Conservation (phyloP, 805 yeast genomes). For the Myxozyma kluyveri region DNA sequence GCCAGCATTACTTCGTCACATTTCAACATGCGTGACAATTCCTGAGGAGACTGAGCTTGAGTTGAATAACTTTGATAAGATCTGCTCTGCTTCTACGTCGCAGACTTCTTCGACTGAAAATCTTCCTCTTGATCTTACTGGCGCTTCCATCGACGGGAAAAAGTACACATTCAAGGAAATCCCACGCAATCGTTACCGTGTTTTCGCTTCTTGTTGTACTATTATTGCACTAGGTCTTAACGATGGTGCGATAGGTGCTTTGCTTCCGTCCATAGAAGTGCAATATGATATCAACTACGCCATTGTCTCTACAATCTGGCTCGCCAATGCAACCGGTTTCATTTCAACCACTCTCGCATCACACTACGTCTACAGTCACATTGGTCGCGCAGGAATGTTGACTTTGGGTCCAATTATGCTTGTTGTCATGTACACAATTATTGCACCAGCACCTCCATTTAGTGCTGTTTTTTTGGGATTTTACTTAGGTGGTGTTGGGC, state of each 20-base stretch:
- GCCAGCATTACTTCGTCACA: too few relatives aligned
- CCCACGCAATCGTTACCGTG: too few relatives aligned
- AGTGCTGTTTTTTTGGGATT: constrained; percentile 50
- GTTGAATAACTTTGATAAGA: too few relatives aligned
- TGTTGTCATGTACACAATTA: constrained; percentile 46
- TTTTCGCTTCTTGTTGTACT: background rate
- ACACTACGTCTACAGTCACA: constrained; percentile 41
- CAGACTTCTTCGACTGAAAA: too few relatives aligned
- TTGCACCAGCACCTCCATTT: constrained; percentile 49
- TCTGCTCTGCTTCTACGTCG: too few relatives aligned
- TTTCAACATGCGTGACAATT: too few relatives aligned
- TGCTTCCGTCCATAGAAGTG: constrained; percentile 51
- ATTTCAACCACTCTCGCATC: constrained; percentile 49
- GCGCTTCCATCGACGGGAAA: too few relatives aligned
- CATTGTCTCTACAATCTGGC: constrained; percentile 57
- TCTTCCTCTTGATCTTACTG: too few relatives aligned
- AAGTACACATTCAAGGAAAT: too few relatives aligned
- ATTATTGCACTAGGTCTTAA: constrained; percentile 18
- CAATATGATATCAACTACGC: constrained; percentile 51
- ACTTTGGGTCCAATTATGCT: constrained; percentile 42
- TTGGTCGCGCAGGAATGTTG: constrained; percentile 44
- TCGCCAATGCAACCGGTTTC: constrained; percentile 54
- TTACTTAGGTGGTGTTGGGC: constrained; percentile 57
- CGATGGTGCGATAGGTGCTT: constrained; percentile 60
- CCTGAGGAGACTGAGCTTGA: too few relatives aligned